Base-by-base conservation (phyloP, 345 rosid genomes). In the Jatropha curcas region DNA sequence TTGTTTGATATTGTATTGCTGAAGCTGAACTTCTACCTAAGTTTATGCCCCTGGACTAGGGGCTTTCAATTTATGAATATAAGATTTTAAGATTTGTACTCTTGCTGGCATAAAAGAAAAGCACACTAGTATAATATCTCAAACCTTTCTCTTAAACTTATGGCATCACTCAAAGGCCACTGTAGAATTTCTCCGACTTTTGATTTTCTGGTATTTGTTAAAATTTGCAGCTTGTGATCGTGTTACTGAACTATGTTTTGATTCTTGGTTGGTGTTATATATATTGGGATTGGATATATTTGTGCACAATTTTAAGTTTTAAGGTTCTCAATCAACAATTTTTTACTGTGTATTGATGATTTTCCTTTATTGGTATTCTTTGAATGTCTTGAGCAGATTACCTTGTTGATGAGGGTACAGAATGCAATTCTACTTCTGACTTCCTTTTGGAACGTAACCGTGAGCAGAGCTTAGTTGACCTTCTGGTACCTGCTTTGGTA, bases 341-440 rank as follows among this genome's bases (percentile, higher is more conserved):
- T 65, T 45, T 55, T 39, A 46, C 27, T 50, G 12, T 20, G 0
- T 58, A 34, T 35, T 52, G 22, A 7, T 37, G 11, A 28, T 60
- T 53, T 13, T 24, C 52, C 45, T 53, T 31, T 16, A 46, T 67
- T 58, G 62, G 25, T 39, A 20, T 17, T 56, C 33, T 72, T 65
- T 64, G 17, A 50, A 55, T 75, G 70, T 60, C 65, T 75, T 86
- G 70, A 46, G 70, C 89, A 95, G 99, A 91, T 88, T 91, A 95
- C 86, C 98, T 95, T 70, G 90, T 95, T 68, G 99, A 95, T 71
- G 99, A 92, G 76, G 99, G 96, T 74, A 89, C 90, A 65, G 98
- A 94, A 81, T 82, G 94, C 87, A 92, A 92, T 84, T 92, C 98
- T 75, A 89, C 97, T 62, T 92, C 97, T 81, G 99, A 95, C 85